Conservation (phyloP, 2,329 filamentous ascomycete species). For the Nannizzia gypsea region DNA sequence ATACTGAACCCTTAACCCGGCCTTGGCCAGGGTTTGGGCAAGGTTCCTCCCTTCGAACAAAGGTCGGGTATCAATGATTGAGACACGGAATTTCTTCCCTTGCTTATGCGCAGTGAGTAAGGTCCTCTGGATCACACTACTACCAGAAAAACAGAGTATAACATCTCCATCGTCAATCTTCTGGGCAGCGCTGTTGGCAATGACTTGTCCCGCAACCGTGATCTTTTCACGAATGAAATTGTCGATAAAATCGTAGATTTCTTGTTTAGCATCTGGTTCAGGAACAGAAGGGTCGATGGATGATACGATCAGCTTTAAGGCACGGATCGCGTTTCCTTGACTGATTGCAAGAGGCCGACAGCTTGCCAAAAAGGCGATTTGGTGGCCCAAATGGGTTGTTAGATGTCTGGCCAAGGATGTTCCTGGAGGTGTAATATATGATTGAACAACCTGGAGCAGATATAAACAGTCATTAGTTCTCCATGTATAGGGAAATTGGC, state of each 20-base stretch:
- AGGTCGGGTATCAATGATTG: slow-evolving; percentile 67
- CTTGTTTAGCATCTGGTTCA: slow-evolving; percentile 68
- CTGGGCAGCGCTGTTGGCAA: slow-evolving; percentile 61
- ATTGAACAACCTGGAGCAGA: slow-evolving; percentile 56
- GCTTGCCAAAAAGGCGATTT: slow-evolving; percentile 88
- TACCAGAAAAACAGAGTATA: slow-evolving; percentile 76
- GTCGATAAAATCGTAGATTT: slow-evolving; percentile 71
- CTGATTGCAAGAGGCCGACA: slow-evolving; percentile 93
- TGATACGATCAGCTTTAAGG: slow-evolving; percentile 84
- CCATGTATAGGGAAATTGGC: neutral
- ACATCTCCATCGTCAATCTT: slow-evolving; percentile 71
- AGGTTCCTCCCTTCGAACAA: slow-evolving; percentile 59
- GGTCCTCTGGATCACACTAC: slow-evolving; percentile 72
- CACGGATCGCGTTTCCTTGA: slow-evolving; percentile 93
- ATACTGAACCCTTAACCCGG: slow-evolving; percentile 69
- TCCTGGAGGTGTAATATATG: slow-evolving; percentile 79
- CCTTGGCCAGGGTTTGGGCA: slow-evolving; percentile 56
- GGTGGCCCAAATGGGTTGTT: slow-evolving; percentile 80
- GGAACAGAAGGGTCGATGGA: slow-evolving; percentile 77
- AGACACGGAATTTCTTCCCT: slow-evolving; percentile 69
- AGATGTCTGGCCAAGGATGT: slow-evolving; percentile 83
- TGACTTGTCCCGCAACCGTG: slow-evolving; percentile 73
- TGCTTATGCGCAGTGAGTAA: slow-evolving; percentile 58
- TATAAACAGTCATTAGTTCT: neutral
- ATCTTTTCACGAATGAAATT: slow-evolving; percentile 84